Conservation (phyloP, 495 filamentous ascomycete genomes). For the Podospora fimiseda region DNA sequence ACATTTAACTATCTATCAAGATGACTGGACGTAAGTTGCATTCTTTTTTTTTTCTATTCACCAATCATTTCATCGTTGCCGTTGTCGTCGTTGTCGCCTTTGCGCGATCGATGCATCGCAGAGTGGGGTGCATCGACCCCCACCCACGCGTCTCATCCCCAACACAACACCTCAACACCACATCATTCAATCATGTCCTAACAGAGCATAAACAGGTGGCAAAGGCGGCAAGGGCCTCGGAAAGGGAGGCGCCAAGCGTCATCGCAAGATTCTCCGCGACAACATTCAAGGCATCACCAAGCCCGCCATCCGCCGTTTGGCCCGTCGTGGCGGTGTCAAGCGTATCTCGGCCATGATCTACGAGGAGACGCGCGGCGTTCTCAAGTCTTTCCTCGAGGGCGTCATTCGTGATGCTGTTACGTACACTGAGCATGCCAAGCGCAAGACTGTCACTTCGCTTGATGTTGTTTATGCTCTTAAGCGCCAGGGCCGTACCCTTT, state of each 20-base stretch:
- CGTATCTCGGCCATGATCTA: slow-evolving; percentile 99
- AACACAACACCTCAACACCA: slow-evolving; percentile 1
- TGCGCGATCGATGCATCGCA: too few species aligned
- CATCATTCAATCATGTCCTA: neutral
- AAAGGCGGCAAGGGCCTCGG: slow-evolving; percentile 86
- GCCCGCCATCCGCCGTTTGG: slow-evolving; percentile 99
- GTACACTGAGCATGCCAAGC: slow-evolving; percentile 95
- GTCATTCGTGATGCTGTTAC: slow-evolving; percentile 98
- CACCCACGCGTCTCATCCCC: slow-evolving; percentile 21
- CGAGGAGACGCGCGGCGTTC: slow-evolving; percentile 98
- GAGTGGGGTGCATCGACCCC: neutral
- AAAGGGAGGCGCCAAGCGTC: slow-evolving; percentile 89
- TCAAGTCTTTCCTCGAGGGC: slow-evolving; percentile 99
- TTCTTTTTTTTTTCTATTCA: slow-evolving; percentile 12
- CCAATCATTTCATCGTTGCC: neutral
- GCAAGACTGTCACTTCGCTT: slow-evolving; percentile 93
- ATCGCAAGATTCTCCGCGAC: slow-evolving; percentile 98
- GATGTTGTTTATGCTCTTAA: slow-evolving; percentile 95
- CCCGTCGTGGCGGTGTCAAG: slow-evolving; percentile 98
- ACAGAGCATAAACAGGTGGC: slow-evolving; percentile 46
- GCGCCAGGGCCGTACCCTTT: slow-evolving; percentile 91
- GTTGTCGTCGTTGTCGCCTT: slow-evolving; percentile 15
- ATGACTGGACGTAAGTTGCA: slow-evolving; percentile 94
- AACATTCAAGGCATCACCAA: slow-evolving; percentile 99
- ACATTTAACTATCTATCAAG: slow-evolving; percentile 45